Evolutionary conservation across 202 grass and related monocot species (phyloP).

Genomic region (Panicum virgatum): DNA sequence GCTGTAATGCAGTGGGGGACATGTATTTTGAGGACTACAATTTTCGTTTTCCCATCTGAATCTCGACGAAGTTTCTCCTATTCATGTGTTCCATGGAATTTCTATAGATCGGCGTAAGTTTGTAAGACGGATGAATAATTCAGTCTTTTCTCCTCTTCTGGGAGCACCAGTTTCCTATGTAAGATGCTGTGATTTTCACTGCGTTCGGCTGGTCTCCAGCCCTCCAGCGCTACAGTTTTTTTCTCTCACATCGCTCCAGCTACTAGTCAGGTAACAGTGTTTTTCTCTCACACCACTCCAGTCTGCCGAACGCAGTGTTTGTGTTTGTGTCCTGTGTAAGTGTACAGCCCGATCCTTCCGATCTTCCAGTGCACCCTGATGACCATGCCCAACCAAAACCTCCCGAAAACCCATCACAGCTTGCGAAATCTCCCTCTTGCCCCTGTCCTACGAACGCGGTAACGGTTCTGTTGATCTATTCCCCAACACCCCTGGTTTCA

Average conservation of each 20-base stretch:
- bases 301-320: too few relatives aligned
- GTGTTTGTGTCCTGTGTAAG: not conserved
- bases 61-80: not conserved
- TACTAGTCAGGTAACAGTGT: too few relatives aligned
- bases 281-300: too few relatives aligned
- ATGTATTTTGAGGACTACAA: constrained; percentile 29
- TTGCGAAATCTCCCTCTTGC: constrained; percentile 35
- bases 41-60: not conserved
- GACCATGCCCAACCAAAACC: not conserved
- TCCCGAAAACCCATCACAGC: constrained; percentile 1
- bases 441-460: constrained; percentile 28
- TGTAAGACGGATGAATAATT: constrained; percentile 28
- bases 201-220: too few relatives aligned
- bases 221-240: too few relatives aligned
- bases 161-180: not conserved
- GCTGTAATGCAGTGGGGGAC: constrained; percentile 42
- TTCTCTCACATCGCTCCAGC: too few relatives aligned
- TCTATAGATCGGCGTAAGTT: not conserved
- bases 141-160: not conserved
- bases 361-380: not conserved
- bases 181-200: not conserved
- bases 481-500: not conserved
- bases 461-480: constrained; percentile 23
- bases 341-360: not conserved
- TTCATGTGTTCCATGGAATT: constrained; percentile 36